A percentile compares a stretch with the other conserved stretches of the same genome.
phyloP scores from a whole-genome alignment of 352 stramenopile species.

The Globisporangium uncinulatum region DNA sequence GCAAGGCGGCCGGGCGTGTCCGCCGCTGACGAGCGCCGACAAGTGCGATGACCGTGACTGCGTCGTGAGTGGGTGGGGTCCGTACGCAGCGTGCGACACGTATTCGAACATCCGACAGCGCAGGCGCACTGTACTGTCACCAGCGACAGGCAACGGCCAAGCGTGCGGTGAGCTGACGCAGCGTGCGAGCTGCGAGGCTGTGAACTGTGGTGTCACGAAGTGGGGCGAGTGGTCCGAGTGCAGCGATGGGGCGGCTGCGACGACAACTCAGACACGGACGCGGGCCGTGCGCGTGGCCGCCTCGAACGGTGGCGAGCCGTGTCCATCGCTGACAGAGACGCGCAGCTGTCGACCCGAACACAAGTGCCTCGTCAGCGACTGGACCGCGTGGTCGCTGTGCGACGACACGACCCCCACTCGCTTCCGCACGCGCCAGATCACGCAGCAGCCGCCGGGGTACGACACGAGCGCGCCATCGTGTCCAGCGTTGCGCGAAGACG shows the following conservation, averaged over 20 bases:
- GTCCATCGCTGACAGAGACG: constrained; percentile 33
- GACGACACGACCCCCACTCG: constrained; percentile 21
- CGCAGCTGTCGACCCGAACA: constrained; percentile 29
- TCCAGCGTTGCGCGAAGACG: constrained; percentile 32
- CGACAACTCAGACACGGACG: constrained; percentile 26
- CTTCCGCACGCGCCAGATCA: constrained; percentile 35
- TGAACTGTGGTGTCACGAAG: constrained; percentile 46
- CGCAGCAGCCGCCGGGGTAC: constrained; percentile 14
- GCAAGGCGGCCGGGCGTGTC: constrained; percentile 35
- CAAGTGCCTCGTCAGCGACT: constrained; percentile 45
- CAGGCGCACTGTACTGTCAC: constrained; percentile 23
- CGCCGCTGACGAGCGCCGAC: constrained; percentile 23
- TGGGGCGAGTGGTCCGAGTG: constrained; percentile 49
- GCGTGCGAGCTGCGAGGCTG: constrained; percentile 23
- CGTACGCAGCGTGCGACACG: constrained; percentile 32
- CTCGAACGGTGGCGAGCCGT: constrained; percentile 29
- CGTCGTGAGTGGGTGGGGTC: constrained; percentile 44
- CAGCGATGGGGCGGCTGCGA: constrained; percentile 18
- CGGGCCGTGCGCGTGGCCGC: constrained; percentile 33
- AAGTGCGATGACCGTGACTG: constrained; percentile 38
- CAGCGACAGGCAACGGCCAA: constrained; percentile 30
- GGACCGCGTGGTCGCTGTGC: constrained; percentile 44
- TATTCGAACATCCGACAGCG: constrained; percentile 29
- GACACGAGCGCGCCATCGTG: constrained; percentile 17
- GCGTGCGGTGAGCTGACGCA: constrained; percentile 42